Evolutionary conservation across 106 monocot genomes (phyloP), one percentile per base, ranked within the genome.

Genomic region (Phalaenopsis equestris): DNA sequence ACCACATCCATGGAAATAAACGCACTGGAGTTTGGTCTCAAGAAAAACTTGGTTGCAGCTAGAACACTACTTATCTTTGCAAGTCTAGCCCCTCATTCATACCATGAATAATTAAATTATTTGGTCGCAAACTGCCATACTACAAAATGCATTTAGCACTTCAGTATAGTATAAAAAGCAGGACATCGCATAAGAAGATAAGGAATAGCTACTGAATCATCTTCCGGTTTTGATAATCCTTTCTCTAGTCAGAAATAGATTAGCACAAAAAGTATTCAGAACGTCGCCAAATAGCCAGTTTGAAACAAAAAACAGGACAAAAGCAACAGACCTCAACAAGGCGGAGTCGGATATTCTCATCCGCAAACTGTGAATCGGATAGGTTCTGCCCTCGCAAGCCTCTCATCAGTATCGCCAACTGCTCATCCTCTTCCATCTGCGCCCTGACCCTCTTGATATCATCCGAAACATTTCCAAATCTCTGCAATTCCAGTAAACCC

Each of bases 401-500:
- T 78, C 91, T 90, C 99, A 99, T 95, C 73, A 99, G 88, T 30
- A 84, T 43, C 8, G 93, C 68, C 52, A 99, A 82, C 87, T 99
- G 99, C 83, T 99, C 99, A 70, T 99, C 99, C 87, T 91, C 93
- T 84, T 99, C 99, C 95, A 99, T 93, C 85, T 93, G 92, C 67
- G 88, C 90, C 75, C 99, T 80, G 78, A 95, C 99, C 76, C 87
- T 86, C 82, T 82, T 88, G 46, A 99, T 99, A 85, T 99, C 99
- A 56, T 83, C 88, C 72, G 99, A 99, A 6, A 95, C 86, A 52
- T 87, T 87, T 80, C 88, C 91, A 55, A 99, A 83, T 65, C 88
- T 91, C 99, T 99, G 77, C 56, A 83, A 79, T 75, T 55, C 14
- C 55, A 42, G 12, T 46, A 23, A 68, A 55, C 56, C 6, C 17